Evolutionary conservation across 148 eudicot species (phyloP), one percentile per base, ranked within the genome.

Genomic region (Cornus suecica): DNA sequence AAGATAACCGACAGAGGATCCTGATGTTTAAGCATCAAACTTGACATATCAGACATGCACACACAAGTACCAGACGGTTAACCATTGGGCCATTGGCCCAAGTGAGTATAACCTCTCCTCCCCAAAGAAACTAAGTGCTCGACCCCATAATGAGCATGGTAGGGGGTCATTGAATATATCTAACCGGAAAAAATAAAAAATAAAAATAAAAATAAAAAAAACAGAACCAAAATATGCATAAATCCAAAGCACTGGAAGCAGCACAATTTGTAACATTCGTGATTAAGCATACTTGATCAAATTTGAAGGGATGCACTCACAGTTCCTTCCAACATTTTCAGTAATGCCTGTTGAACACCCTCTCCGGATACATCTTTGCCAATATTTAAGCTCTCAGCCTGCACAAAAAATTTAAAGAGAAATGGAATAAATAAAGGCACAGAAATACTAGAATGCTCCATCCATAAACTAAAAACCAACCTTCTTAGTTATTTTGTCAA

Each of bases 261-360:
- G 56, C 28, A 20, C 9, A 20, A 56, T 29, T 56, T 28, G 20
- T 64, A 58, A 71, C 13, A 61, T 42, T 14, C 20, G 16, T 34
- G 29, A 25, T 24, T 66, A 37, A 51, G 74, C 6, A 5, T 4
- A 20, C 30, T 18, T 22, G 20, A 58, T 58, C 23, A 58, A 58
- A 58, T 20, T 58, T 18, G n/a, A 58, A 20, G 8, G n/a, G 24
- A 52, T 20, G 45, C 32, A 81, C 84, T 72, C 76, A 84, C 87
- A 24, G 84, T 81, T 81, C 87, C 87, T 81, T 84, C 87, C 73
- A 84, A 63, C 84, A 84, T 84, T 79, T 84, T 84, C 66, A 84
- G 72, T 61, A 84, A 76, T 16, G 84, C 82, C 74, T 84, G 87
- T 64, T 84, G 87, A 32, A 84, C 87, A 75, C 87, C 87, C 77